Base-by-base conservation (phyloP, 768 basidiomycete species). In the Hygrocybe coccinea region DNA sequence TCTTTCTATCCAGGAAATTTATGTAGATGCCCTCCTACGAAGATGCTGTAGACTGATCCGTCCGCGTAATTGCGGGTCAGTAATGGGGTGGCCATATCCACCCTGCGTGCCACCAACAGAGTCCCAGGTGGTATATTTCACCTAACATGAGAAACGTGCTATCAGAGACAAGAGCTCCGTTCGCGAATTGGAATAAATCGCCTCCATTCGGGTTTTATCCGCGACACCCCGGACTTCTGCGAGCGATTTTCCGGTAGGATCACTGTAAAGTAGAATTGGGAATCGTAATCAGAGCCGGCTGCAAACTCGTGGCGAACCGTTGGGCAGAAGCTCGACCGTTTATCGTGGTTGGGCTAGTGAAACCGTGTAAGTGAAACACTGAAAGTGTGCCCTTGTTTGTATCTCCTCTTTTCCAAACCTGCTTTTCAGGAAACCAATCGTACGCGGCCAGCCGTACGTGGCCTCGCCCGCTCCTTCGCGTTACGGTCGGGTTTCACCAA, bases 1-100 rank as follows among this genome's bases (percentile, higher is more conserved):
- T 52, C 36, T 5, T 34, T 52, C 8, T 17, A 4, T 9, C 50
- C 10, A 5, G 50, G 48, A 50, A 29, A 29, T 5, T 25, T 8
- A 39, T 52, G 50, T 4, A 52, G 35, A 39, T 52, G 50, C 17
- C 50, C 50, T 12, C 50, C 50, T 17, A 24, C 35, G 19, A 52
- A 52, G 21, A 52, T 52, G 21, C 50, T 52, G 37, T 35, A 52
- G 5, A 24, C 38, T 8, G 50, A 37, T 17, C 50, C 50, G 19
- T 52, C 50, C 17, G 50, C 11, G 50, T 3, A 38, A 10, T 33
- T 52, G 50, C 35, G 50, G 50, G 19, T 52, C 50, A 15, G 50
- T 35, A 21, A 52, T 52, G 2, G 50, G 50, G 38, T 38, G 37
- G 19, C 50, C 50, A 24, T 24, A 29, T 6, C 50, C 50, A 21